phyloP scores from a whole-genome alignment of 2,329 filamentous ascomycete genomes.

The Pestalotiopsis sp. region DNA sequence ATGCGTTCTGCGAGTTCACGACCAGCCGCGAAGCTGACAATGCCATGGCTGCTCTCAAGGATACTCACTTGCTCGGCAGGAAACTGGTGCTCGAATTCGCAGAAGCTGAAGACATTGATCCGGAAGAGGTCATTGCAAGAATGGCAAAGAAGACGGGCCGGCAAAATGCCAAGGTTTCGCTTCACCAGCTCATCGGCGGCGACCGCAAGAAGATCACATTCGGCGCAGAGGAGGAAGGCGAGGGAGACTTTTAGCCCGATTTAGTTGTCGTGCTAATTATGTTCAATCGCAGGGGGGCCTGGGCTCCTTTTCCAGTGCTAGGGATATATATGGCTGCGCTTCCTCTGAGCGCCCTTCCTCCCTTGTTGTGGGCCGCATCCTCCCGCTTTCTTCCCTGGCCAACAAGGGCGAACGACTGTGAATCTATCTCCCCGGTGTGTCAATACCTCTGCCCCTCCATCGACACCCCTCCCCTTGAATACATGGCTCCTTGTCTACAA shows the following conservation, averaged over 20 bases:
- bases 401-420: constrained; percentile 17
- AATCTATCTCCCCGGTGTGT: constrained; percentile 18
- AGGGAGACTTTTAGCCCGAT: constrained; percentile 41
- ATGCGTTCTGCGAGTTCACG: constrained; percentile 95
- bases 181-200: constrained; percentile 83
- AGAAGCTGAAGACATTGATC: constrained; percentile 83
- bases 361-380: constrained; percentile 9
- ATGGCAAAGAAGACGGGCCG: constrained; percentile 95
- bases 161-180: constrained; percentile 86
- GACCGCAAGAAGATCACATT: constrained; percentile 90
- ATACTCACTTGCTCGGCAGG: constrained; percentile 91
- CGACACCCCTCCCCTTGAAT: constrained; percentile 24
- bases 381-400: constrained; percentile 10
- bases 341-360: neutral
- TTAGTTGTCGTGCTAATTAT: constrained; percentile 29
- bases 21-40: constrained; percentile 87
- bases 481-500: constrained; percentile 22
- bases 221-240: constrained; percentile 67
- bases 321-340: neutral
- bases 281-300: constrained; percentile 26
- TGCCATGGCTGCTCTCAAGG: constrained; percentile 86
- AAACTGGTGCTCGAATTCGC: constrained; percentile 91
- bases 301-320: constrained; percentile 26
- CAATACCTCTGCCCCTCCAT: constrained; percentile 16
- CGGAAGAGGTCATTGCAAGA: constrained; percentile 93